phyloP scores from a whole-genome alignment of 2,329 filamentous ascomycete species.

The Grosmannia penicillata region DNA sequence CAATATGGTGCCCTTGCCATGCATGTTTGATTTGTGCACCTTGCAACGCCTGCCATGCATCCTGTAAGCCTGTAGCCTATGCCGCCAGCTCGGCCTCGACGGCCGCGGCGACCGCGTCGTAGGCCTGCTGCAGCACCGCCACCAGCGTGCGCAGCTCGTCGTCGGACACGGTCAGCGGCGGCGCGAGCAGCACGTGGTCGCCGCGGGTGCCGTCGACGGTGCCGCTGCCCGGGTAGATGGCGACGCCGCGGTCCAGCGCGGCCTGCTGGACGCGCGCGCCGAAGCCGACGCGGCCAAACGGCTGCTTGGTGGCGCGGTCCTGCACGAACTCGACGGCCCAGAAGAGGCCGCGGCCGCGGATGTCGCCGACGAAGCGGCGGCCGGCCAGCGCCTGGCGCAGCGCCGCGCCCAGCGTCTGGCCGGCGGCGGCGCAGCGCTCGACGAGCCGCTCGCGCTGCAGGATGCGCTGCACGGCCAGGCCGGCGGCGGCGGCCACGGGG shows the following conservation, averaged over 20 bases:
- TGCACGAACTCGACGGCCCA: conserved; percentile 30
- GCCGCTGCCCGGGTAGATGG: conserved; percentile 47
- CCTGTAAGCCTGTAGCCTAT: too few relatives aligned
- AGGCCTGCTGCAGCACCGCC: background rate
- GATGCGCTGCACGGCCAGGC: conserved; percentile 46
- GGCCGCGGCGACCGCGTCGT: background rate
- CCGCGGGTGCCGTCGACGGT: conserved; percentile 43
- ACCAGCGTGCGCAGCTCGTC: background rate
- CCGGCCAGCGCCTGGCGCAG: conserved; percentile 22
- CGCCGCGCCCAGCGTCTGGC: conserved; percentile 27
- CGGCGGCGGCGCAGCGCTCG: conserved; percentile 40
- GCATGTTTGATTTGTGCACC: too few relatives aligned
- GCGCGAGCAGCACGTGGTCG: conserved; percentile 56
- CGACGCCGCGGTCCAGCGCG: conserved; percentile 16
- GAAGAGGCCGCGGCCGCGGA: conserved; percentile 45
- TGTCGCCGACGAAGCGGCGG: conserved; percentile 36
- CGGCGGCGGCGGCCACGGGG: conserved; percentile 43
- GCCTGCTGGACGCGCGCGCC: conserved; percentile 17
- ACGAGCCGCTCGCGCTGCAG: conserved; percentile 42
- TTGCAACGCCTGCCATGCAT: too few relatives aligned
- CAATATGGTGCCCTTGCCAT: too few relatives aligned
- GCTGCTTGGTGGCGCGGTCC: conserved; percentile 16
- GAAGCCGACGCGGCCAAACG: conserved; percentile 18
- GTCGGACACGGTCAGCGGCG: conserved; percentile 36
- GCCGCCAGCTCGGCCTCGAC: too few relatives aligned